Percentiles rank a stretch among this genome's conserved stretches.
Evolutionary conservation across 495 filamentous ascomycete species (phyloP).

Genomic region (Terfezia boudieri): DNA sequence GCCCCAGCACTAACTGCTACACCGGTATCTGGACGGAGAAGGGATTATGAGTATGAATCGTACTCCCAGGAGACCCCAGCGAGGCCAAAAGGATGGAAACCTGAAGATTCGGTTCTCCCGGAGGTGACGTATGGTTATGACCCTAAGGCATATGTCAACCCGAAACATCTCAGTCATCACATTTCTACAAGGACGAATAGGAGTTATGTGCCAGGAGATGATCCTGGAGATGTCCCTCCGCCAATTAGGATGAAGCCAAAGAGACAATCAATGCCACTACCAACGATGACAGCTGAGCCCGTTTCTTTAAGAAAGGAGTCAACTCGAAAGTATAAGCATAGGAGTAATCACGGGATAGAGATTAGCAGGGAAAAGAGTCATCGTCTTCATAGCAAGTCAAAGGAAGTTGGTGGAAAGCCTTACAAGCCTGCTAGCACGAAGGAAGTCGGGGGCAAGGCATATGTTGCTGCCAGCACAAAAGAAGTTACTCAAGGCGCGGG

Average conservation of each 20-base stretch:
- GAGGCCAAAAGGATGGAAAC: slow-evolving; percentile 12
- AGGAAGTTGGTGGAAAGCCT: too few relatives aligned
- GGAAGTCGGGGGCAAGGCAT: background rate
- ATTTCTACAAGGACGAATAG: background rate
- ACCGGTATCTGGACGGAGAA: background rate
- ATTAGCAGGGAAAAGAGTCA: background rate
- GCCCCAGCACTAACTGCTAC: background rate
- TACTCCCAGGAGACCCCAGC: slow-evolving; percentile 11
- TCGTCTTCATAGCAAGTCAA: background rate
- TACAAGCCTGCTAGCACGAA: background rate
- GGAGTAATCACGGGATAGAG: background rate
- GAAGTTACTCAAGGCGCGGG: background rate
- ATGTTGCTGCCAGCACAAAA: background rate
- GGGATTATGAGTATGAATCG: background rate
- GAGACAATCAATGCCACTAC: too few relatives aligned
- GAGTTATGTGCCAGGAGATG: background rate
- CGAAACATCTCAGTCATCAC: background rate
- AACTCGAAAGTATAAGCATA: background rate
- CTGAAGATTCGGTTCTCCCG: slow-evolving; percentile 9
- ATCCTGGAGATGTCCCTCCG: background rate
- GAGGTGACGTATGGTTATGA: slow-evolving; percentile 1
- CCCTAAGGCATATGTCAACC: slow-evolving; percentile 1
- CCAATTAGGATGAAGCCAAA: background rate
- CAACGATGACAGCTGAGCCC: too few relatives aligned
- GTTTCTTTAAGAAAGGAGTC: background rate